Evolutionary conservation across 495 filamentous ascomycete genomes (phyloP).

Genomic region (Tuber magnatum): DNA sequence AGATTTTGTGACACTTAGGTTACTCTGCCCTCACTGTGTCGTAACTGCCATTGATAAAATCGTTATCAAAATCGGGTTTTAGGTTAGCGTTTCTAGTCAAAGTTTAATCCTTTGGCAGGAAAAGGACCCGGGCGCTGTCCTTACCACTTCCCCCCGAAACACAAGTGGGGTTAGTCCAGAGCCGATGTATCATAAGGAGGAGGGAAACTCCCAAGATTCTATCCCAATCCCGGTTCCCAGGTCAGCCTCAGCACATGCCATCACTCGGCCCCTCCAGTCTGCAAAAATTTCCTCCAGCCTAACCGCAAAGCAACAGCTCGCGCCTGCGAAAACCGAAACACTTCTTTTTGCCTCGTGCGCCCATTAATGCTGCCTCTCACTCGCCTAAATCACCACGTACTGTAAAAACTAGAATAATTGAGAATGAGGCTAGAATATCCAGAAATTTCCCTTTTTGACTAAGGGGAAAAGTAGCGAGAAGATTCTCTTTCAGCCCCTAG

Average conservation of each 20-base stretch:
- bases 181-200: too few species aligned
- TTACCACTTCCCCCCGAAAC: not conserved
- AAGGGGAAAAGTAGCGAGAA: not conserved
- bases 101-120: not conserved
- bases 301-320: not conserved
- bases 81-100: not conserved
- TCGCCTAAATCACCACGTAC: not conserved
- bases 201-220: too few species aligned
- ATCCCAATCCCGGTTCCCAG: not conserved
- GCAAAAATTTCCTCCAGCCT: not conserved
- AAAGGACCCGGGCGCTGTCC: not conserved
- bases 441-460: not conserved
- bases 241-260: not conserved
- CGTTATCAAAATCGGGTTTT: not conserved
- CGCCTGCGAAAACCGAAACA: not conserved
- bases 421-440: not conserved
- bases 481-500: not conserved
- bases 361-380: not conserved
- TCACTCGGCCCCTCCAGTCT: not conserved
- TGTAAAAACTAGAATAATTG: not conserved
- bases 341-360: not conserved
- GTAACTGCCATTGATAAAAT: not conserved
- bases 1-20: not conserved
- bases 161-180: not conserved
- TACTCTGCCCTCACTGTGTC: not conserved